These are phyloP conservation scores for Theobroma grandiflorum DNA, from an alignment of 441 rosid species.

Conservation along the genomic window DNA sequence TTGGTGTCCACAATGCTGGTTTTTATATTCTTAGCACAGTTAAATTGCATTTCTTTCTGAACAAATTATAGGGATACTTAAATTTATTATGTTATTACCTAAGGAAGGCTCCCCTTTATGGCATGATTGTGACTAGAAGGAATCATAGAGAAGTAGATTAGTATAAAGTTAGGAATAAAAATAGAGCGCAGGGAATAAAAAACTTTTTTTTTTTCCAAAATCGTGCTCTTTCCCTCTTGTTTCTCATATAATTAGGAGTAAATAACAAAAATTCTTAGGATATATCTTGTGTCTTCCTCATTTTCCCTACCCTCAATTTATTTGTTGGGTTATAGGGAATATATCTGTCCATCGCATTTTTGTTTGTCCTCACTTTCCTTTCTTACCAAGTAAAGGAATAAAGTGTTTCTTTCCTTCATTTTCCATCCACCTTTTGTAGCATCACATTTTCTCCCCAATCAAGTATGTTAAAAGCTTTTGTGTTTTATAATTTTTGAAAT, in stretches of 20 bases:
- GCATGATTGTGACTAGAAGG: not conserved
- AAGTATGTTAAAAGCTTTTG: not conserved
- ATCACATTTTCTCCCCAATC: not conserved
- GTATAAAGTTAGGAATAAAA: constrained; percentile 1
- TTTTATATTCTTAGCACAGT: not conserved
- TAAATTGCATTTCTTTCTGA: not conserved
- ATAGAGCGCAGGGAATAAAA: not conserved
- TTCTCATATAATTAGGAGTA: not conserved
- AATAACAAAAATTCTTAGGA: not conserved
- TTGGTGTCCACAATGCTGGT: not conserved
- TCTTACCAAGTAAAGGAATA: not conserved
- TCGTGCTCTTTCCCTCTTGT: not conserved
- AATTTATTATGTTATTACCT: not conserved
- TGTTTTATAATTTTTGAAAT: not conserved
- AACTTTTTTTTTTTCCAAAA: not conserved
- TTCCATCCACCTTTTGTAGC: not conserved
- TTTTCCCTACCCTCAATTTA: not conserved
- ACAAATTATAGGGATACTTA: not conserved
- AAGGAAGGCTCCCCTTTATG: not conserved
- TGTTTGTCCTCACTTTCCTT: constrained; percentile 8
- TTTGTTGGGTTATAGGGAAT: not conserved
- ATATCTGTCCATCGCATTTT: constrained; percentile 8
- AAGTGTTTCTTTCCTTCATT: not conserved
- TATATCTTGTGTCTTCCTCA: not conserved
- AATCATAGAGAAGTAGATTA: not conserved